Conservation (phyloP, 2,329 filamentous ascomycete genomes). For the Penicillium hesseltinei region DNA sequence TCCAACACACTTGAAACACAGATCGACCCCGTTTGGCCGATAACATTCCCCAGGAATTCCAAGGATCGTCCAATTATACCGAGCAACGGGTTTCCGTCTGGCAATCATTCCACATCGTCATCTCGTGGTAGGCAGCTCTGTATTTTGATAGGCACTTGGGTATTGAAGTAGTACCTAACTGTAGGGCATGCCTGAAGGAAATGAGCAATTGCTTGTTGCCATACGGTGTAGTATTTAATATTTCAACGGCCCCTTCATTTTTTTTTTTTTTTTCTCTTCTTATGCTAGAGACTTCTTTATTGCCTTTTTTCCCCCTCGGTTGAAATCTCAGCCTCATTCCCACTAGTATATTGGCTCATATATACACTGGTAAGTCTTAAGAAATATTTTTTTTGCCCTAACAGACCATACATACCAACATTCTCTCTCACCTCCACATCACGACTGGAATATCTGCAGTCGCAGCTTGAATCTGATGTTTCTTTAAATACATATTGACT, state of each 20-base stretch:
- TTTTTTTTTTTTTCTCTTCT: not conserved
- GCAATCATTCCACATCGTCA: conserved; percentile 27
- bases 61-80: conserved; percentile 24
- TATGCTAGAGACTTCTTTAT: not conserved
- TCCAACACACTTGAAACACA: conserved; percentile 25
- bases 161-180: conserved; percentile 11
- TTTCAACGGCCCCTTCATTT: not conserved
- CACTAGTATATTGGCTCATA: not conserved
- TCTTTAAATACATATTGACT: not conserved
- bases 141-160: conserved; percentile 19
- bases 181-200: conserved; percentile 9
- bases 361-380: not conserved
- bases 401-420: not conserved
- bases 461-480: not conserved
- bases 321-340: conserved; percentile 17
- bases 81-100: conserved; percentile 12
- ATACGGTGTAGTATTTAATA: conserved; percentile 9
- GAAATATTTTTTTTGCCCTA: not conserved
- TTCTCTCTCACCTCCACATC: not conserved
- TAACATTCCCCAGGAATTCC: conserved; percentile 26
- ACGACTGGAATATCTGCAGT: not conserved
- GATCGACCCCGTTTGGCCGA: conserved; percentile 24
- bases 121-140: conserved; percentile 13
- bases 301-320: not conserved
- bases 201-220: conserved; percentile 3